These are phyloP conservation scores for Adiantum capillusveneris DNA, from an alignment of 75 land plant species.

Conservation along the genomic window DNA sequence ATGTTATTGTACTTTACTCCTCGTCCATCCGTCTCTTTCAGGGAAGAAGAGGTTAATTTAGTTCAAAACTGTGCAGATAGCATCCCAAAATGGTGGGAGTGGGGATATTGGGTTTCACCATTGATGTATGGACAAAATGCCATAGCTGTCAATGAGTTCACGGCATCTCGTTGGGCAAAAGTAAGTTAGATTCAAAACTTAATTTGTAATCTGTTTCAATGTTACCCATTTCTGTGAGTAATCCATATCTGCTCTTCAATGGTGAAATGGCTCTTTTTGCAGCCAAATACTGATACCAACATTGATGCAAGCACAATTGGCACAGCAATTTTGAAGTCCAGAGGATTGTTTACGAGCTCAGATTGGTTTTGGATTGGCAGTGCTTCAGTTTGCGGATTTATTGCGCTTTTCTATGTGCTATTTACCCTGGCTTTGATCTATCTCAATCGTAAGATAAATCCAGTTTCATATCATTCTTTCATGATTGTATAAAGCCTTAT, in stretches of 20 bases:
- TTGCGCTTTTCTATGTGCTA: constrained; percentile 41
- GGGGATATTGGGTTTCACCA: constrained; percentile 38
- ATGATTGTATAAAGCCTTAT: neutral
- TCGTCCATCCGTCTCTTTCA: constrained; percentile 2
- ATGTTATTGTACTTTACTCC: neutral
- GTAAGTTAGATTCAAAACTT: constrained; percentile 1
- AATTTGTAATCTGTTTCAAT: constrained; percentile 1
- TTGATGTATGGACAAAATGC: constrained; percentile 32
- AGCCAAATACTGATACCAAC: neutral
- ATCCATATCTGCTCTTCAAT: neutral
- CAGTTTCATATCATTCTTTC: neutral
- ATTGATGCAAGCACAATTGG: constrained; percentile 27
- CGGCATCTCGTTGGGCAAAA: constrained; percentile 21
- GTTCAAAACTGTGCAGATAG: constrained; percentile 8
- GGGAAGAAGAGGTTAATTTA: neutral
- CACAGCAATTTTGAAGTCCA: constrained; percentile 27
- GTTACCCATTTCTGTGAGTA: neutral
- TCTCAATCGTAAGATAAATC: constrained; percentile 10
- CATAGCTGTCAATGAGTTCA: constrained; percentile 30
- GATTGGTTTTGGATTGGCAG: constrained; percentile 61
- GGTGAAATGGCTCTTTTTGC: neutral
- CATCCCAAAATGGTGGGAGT: constrained; percentile 26
- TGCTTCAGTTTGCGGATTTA: constrained; percentile 32
- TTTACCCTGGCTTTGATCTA: constrained; percentile 18
- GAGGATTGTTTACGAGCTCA: constrained; percentile 42